These are phyloP conservation scores for Lactarius indigo DNA, from an alignment of 768 basidiomycete species.

Conservation along the genomic window DNA sequence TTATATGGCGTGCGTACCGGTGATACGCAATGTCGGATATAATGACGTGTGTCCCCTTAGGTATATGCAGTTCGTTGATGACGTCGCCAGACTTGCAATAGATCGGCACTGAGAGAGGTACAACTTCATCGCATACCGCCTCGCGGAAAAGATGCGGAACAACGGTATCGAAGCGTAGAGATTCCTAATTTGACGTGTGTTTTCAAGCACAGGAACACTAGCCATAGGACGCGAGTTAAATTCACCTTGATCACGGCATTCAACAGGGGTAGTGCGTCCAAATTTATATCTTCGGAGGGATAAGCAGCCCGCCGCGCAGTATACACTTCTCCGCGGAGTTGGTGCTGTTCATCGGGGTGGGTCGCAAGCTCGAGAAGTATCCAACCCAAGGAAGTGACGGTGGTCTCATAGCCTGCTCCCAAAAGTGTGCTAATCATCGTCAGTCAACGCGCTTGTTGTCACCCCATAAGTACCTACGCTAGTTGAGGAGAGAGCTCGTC, in stretches of 20 bases:
- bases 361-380: constrained; percentile 19
- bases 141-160: constrained; percentile 22
- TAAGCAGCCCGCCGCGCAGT: constrained; percentile 2
- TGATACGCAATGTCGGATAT: constrained; percentile 20
- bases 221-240: not conserved
- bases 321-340: constrained; percentile 25
- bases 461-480: not conserved
- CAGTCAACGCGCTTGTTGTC: not conserved
- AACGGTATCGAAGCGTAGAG: constrained; percentile 28
- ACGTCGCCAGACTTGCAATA: constrained; percentile 9
- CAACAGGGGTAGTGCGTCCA: constrained; percentile 10
- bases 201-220: not conserved
- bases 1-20: not conserved
- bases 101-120: constrained; percentile 23
- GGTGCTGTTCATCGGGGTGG: constrained; percentile 11
- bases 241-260: constrained; percentile 25
- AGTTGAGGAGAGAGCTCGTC: constrained; percentile 18
- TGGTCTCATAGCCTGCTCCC: constrained; percentile 19
- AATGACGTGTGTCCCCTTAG: constrained; percentile 7
- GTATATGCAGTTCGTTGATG: constrained; percentile 5
- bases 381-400: constrained; percentile 17
- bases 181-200: constrained; percentile 25
- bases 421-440: constrained; percentile 18
- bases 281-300: not conserved
- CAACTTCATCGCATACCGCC: constrained; percentile 27